phyloP scores from a whole-genome alignment of 495 filamentous ascomycete genomes.

The Penicillium roqueforti region DNA sequence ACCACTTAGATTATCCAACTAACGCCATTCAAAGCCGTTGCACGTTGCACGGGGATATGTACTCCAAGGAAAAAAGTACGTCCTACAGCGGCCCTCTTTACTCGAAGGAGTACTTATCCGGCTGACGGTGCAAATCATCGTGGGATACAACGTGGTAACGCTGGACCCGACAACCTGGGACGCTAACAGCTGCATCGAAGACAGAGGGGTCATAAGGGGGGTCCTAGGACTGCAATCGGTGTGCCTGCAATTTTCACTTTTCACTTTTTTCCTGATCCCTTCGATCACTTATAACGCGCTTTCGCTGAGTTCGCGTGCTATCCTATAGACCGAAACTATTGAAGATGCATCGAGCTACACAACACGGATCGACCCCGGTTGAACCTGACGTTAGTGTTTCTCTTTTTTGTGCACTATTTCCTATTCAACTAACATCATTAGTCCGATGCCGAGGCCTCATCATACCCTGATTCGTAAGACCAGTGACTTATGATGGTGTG shows the following conservation, averaged over 20 bases:
- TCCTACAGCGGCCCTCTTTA: background rate
- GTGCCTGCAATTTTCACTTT: constrained; percentile 16
- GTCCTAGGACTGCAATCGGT: constrained; percentile 21
- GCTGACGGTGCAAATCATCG: background rate
- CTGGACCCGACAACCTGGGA: constrained; percentile 16
- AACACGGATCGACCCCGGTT: constrained; percentile 17
- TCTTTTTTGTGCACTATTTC: background rate
- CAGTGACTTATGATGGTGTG: background rate
- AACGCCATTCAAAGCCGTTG: constrained; percentile 2
- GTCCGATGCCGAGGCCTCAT: constrained; percentile 26
- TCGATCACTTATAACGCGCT: background rate
- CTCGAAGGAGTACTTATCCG: background rate
- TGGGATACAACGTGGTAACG: constrained; percentile 2
- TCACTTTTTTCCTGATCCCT: constrained; percentile 7
- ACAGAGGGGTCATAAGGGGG: constrained; percentile 17
- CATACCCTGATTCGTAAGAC: constrained; percentile 34
- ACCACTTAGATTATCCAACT: background rate
- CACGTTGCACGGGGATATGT: background rate
- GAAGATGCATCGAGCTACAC: constrained; percentile 10
- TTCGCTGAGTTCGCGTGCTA: background rate
- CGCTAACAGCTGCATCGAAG: constrained; percentile 19
- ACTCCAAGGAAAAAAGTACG: background rate
- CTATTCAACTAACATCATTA: constrained; percentile 9
- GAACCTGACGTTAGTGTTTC: constrained; percentile 32
- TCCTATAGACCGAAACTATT: background rate